A percentile compares a stretch with the other conserved stretches of the same genome.
These are phyloP conservation scores for Wallacemonas sp. DNA, from an alignment of 208 protist species.

Conservation along the genomic window DNA sequence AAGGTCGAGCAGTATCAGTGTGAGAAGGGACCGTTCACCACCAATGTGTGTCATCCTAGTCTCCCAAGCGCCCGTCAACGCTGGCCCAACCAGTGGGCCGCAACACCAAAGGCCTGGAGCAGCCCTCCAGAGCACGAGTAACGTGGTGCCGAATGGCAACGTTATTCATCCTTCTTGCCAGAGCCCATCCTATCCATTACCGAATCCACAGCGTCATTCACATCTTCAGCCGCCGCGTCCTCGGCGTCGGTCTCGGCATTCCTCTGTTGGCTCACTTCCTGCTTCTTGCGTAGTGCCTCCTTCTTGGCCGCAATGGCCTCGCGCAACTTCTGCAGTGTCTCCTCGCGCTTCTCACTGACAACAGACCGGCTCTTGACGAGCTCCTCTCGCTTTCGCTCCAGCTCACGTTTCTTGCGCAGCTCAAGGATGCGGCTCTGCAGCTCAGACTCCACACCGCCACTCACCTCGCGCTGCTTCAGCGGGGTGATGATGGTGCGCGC, in stretches of 20 bases:
- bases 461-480: constrained; percentile 62
- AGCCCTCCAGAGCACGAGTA: no score
- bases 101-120: no score
- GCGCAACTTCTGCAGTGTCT: constrained; percentile 70
- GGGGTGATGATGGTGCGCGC: constrained; percentile 82
- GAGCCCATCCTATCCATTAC: constrained; percentile 45
- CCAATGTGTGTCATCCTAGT: no score
- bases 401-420: constrained; percentile 83
- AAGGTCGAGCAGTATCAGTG: no score
- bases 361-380: constrained; percentile 56
- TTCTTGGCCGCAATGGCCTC: constrained; percentile 85
- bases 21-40: no score
- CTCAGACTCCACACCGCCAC: constrained; percentile 77
- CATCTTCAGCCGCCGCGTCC: background rate
- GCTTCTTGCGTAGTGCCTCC: constrained; percentile 62
- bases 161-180: constrained; percentile 5
- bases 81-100: no score
- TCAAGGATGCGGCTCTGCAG: constrained; percentile 82
- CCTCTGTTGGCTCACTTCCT: constrained; percentile 28
- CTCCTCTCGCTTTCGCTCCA: constrained; percentile 77
- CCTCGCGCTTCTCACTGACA: constrained; percentile 65
- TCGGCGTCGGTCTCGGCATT: constrained; percentile 9
- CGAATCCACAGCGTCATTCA: constrained; percentile 32
- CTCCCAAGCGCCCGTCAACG: no score
- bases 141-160: no score